A percentile compares a stretch with the other conserved stretches of the same genome.
phyloP scores from a whole-genome alignment of 1,284 basidiomycete genomes.

The Schizophyllum commune region DNA sequence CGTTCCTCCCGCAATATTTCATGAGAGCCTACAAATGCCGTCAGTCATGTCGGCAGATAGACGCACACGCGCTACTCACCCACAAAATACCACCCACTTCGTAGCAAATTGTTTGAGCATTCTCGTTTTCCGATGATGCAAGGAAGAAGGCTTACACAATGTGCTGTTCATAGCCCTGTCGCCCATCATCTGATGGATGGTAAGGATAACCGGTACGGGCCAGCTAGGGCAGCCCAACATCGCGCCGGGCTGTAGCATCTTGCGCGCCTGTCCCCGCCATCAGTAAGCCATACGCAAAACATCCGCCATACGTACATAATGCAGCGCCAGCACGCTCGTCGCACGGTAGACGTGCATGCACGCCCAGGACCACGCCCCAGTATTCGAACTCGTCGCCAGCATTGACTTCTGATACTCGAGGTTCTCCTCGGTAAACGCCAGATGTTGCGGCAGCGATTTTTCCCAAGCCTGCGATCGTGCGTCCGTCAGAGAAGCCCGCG shows the following conservation, averaged over 20 bases:
- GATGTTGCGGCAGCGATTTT: background rate
- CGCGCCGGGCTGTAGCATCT: constrained; percentile 6
- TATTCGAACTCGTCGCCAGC: constrained; percentile 69
- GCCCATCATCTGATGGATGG: constrained; percentile 53
- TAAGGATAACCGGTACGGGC: constrained; percentile 49
- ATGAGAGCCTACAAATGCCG: background rate
- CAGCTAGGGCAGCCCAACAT: constrained; percentile 30
- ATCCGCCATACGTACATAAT: background rate
- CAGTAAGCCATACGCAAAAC: background rate
- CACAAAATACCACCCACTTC: background rate
- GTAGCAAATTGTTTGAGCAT: constrained; percentile 30
- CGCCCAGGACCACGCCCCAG: constrained; percentile 71
- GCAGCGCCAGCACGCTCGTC: background rate
- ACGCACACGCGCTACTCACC: background rate
- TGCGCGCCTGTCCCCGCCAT: background rate
- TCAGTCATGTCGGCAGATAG: background rate
- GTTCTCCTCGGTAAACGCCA: background rate
- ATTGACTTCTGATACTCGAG: constrained; percentile 29
- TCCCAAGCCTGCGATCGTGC: background rate
- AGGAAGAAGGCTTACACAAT: constrained; percentile 40
- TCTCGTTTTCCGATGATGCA: constrained; percentile 36
- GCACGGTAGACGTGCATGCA: constrained; percentile 42
- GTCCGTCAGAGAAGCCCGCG: background rate
- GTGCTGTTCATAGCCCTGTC: constrained; percentile 59
- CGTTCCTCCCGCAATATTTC: constrained; percentile 53